phyloP scores from a whole-genome alignment of 2,329 filamentous ascomycete genomes.

The Fusarium pseudograminearum region DNA sequence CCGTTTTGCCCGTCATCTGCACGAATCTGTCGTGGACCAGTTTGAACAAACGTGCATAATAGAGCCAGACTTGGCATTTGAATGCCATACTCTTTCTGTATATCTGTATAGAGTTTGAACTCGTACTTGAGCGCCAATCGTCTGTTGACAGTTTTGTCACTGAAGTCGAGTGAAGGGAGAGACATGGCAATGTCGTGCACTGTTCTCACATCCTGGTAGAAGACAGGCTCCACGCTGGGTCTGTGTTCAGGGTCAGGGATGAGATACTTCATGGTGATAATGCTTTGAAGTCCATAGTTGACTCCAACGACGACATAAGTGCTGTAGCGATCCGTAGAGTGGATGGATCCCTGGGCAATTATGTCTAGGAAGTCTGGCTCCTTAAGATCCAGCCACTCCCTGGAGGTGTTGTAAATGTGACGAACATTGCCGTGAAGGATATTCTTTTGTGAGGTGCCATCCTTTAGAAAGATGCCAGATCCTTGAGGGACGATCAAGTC shows the following conservation, averaged over 20 bases:
- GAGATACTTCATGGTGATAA: slow-evolving; percentile 10
- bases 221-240: neutral
- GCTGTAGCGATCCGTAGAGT: neutral
- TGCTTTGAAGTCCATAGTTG: slow-evolving; percentile 28
- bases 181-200: neutral
- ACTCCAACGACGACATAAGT: slow-evolving; percentile 31
- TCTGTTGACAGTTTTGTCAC: neutral
- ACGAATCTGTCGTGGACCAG: neutral
- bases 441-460: accelerated
- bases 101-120: slow-evolving; percentile 30
- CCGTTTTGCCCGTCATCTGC: slow-evolving; percentile 8
- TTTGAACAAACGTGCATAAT: slow-evolving; percentile 4
- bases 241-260: neutral
- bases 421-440: neutral
- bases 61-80: neutral
- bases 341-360: accelerated
- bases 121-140: slow-evolving; percentile 14
- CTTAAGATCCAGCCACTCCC: neutral
- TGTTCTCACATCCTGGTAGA: slow-evolving; percentile 9
- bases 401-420: slow-evolving; percentile 1
- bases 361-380: accelerated
- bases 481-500: slow-evolving; percentile 7
- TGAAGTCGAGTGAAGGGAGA: neutral
- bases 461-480: slow-evolving; percentile 19
- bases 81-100: slow-evolving; percentile 3